These are phyloP conservation scores for Colletotrichum ledebouriae DNA, from an alignment of 2,329 filamentous ascomycete species.

Conservation along the genomic window DNA sequence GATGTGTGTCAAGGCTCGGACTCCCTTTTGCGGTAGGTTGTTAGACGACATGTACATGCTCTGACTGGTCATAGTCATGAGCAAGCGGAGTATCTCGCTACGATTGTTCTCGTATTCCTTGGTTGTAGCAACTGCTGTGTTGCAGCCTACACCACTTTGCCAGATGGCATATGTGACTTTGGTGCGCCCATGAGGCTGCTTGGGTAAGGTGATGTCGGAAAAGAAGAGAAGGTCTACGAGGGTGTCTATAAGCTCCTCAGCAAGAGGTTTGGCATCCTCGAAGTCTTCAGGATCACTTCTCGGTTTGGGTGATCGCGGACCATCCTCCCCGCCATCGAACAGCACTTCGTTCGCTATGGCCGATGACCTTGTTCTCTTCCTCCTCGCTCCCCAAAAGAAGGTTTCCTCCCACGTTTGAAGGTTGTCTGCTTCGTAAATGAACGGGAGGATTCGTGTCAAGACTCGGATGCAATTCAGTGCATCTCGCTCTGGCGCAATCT, in stretches of 20 bases:
- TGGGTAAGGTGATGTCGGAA: conserved; percentile 87
- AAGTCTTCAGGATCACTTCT: conserved; percentile 74
- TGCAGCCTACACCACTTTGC: conserved; percentile 98
- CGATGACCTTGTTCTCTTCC: conserved; percentile 77
- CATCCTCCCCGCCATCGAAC: conserved; percentile 80
- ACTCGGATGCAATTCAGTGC: conserved; percentile 96
- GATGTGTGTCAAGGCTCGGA: conserved; percentile 88
- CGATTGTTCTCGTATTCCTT: conserved; percentile 95
- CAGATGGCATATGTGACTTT: conserved; percentile 96
- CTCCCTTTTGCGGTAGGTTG: conserved; percentile 83
- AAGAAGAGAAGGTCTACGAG: conserved; percentile 92
- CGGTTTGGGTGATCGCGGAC: conserved; percentile 19
- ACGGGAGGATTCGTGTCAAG: conserved; percentile 89
- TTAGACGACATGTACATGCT: conserved; percentile 93
- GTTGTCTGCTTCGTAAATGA: conserved; percentile 89
- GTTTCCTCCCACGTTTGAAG: conserved; percentile 88
- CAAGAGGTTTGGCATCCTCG: conserved; percentile 87
- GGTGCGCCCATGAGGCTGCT: conserved; percentile 75
- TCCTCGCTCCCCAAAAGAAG: conserved; percentile 89
- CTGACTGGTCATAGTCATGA: conserved; percentile 88
- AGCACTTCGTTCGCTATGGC: conserved; percentile 80
- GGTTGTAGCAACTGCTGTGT: conserved; percentile 86
- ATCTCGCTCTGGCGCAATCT: conserved; percentile 86
- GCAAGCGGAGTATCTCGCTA: conserved; percentile 87
- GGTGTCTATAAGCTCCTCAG: conserved; percentile 92